Evolutionary conservation across 2,329 filamentous ascomycete species (phyloP), one percentile per base, ranked within the genome.

Genomic region (Alternaria consortialis): DNA sequence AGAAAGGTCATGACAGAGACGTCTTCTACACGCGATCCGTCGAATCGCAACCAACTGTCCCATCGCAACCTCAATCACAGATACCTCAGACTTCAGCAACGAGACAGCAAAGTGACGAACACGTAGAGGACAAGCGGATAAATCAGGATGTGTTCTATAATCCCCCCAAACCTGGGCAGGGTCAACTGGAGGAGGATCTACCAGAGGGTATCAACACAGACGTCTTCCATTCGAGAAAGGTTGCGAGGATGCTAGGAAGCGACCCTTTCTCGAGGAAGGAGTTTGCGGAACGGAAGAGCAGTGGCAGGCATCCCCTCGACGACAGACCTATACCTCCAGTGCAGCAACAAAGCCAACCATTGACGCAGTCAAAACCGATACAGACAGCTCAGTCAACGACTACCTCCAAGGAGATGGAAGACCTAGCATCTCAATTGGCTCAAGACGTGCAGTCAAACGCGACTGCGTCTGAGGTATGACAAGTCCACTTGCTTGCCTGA

Each of bases 171-270:
- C 20, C 85, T 37, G 65, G 58, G n/a, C 63, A 70, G 29, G 36
- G 64, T 34, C 58, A 64, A 34, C 46, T 75, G 52, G 74, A 82
- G 56, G 80, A 84, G 17, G 80, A 84, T n/a, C 60, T 84, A 15
- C 82, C 87, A 4, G 85, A 87, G 54, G 87, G 85, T 47, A 80
- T 89, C 69, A 84, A 90, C 69, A 83, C 84, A 5, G 84, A 87
- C 65, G 76, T 90, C 0, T 91, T 91, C 70, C 85, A 86, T 57
- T 90, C 85, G 56, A 84, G 84, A 3, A 83, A 82, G 56, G 84
- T 89, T 20, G 85, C 87, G 29, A 83, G 79, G 61, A 81, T 87
- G 74, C 77, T 90, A 13, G 83, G 85, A 31, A 81, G 81, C 31
- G 81, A 84, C 36, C 72, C 71, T 6, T 72, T 76, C 56, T 71